These are phyloP conservation scores for Backusella tuberculispora DNA, from an alignment of 192 early-diverging fungal genomes.

Conservation along the genomic window DNA sequence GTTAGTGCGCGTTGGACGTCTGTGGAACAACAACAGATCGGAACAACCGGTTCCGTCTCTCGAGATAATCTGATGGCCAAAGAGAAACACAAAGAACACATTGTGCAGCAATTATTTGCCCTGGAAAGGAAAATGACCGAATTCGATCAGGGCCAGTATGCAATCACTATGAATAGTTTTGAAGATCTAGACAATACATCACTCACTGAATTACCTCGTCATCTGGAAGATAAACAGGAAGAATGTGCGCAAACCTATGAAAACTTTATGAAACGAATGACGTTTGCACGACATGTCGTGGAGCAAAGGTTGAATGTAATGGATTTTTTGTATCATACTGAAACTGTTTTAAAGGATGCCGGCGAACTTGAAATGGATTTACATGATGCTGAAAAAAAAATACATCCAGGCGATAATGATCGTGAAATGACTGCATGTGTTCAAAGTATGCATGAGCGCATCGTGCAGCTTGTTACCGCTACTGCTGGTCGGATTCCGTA, in stretches of 20 bases:
- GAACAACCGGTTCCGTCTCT: background rate
- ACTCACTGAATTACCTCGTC: constrained; percentile 29
- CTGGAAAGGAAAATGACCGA: constrained; percentile 36
- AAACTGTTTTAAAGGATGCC: constrained; percentile 2
- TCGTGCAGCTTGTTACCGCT: constrained; percentile 19
- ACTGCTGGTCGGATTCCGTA: constrained; percentile 24
- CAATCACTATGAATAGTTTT: constrained; percentile 28
- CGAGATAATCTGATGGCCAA: constrained; percentile 1
- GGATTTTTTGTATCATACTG: constrained; percentile 38
- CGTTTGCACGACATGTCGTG: constrained; percentile 40
- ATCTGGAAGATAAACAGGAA: constrained; percentile 38
- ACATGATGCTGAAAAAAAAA: background rate
- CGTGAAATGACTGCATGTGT: constrained; percentile 17
- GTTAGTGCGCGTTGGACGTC: constrained; percentile 26
- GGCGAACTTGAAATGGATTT: constrained; percentile 9
- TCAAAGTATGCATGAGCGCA: constrained; percentile 4
- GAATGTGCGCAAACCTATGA: constrained; percentile 34
- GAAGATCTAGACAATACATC: constrained; percentile 43
- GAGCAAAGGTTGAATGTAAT: constrained; percentile 42
- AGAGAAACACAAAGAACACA: constrained; percentile 12
- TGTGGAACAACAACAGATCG: background rate
- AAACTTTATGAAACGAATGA: constrained; percentile 29
- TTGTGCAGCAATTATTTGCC: constrained; percentile 27
- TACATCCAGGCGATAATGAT: background rate
- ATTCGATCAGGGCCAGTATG: constrained; percentile 37